Base-by-base conservation (phyloP, 2,329 filamentous ascomycete genomes). In the Ilyonectria mors-panacis region DNA sequence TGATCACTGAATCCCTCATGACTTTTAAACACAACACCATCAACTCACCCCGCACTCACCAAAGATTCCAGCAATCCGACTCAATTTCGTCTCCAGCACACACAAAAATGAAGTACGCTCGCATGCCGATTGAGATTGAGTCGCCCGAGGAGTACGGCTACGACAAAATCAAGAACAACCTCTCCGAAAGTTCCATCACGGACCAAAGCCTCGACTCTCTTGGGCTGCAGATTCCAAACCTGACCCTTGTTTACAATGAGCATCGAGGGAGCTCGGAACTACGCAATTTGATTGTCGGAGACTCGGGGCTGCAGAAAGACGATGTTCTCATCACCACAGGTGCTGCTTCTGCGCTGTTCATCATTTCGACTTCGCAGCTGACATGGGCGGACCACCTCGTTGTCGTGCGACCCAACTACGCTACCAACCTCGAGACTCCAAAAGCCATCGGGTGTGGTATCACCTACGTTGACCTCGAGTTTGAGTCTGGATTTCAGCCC, bases 111-210 rank as follows among this genome's bases (percentile, higher is more conserved):
- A 69, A 73, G 47, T 75, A 74, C 45, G 42, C 61, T 51, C 74
- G 74, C 26, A 76, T 74, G 70, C 51, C 69, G 21, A 75, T 76
- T 55, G 73, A 76, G 56, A 69, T 70, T 13, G 74, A 75, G 39
- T 71, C 72, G 1, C 73, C 72, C 0, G 74, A 76, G 39, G 74
- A 76, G 56, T 69, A 69, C 17, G 73, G 73, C 8, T 63, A 63
- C 59, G 62, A 62, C 28, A 75, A 54, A 56, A 69, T 76, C 63
- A 69, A 70, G 23, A 69, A 70, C 60, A 75, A 75, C 37, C 66
- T 76, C 8, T 73, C 72, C 4, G 74, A 76, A 47, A 76, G 71
- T 48, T 68, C 70, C 39, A 66, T 76, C 47, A 55, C 69, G 6
- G 73, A 74, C 42, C 72, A 73, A 50, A 72, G 60, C n/a, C 45